Evolutionary conservation across 495 filamentous ascomycete species (phyloP).

Genomic region (Trichoderma reesei): DNA sequence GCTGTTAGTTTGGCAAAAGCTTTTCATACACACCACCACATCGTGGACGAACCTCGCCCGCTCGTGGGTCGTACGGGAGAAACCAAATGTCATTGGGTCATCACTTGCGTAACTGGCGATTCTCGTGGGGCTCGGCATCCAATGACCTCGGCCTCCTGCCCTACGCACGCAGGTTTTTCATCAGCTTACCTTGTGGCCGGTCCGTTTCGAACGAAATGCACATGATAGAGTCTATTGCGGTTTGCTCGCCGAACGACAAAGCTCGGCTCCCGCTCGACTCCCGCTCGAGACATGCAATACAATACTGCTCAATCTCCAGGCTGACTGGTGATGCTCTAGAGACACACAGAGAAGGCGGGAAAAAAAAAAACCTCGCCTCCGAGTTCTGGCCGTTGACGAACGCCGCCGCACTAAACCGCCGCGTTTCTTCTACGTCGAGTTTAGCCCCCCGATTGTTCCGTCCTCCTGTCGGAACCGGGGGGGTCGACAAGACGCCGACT

Average conservation of each 20-base stretch:
- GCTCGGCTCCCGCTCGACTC: no score
- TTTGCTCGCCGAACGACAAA: neutral
- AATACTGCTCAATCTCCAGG: no score
- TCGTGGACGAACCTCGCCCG: slow-evolving; percentile 1
- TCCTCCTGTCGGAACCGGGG: neutral
- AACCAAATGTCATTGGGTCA: neutral
- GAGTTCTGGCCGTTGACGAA: neutral
- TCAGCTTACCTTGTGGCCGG: slow-evolving; percentile 4
- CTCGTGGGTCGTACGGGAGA: neutral
- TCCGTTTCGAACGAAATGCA: neutral
- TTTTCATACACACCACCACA: slow-evolving; percentile 8
- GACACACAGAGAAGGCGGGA: no score
- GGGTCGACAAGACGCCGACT: neutral
- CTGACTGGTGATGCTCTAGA: no score
- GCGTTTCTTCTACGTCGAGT: neutral
- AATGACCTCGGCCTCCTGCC: slow-evolving; percentile 6
- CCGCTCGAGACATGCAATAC: no score
- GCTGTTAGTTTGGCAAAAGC: slow-evolving; percentile 3
- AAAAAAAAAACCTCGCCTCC: neutral
- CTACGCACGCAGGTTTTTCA: slow-evolving; percentile 5
- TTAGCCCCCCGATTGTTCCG: neutral
- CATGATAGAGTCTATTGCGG: neutral
- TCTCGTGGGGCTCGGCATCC: slow-evolving; percentile 4
- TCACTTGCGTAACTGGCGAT: neutral
- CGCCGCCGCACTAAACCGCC: neutral